A percentile compares a stretch with the other conserved stretches of the same genome.
Evolutionary conservation across 2,329 filamentous ascomycete genomes (phyloP).

Genomic region (Cordyceps militaris): DNA sequence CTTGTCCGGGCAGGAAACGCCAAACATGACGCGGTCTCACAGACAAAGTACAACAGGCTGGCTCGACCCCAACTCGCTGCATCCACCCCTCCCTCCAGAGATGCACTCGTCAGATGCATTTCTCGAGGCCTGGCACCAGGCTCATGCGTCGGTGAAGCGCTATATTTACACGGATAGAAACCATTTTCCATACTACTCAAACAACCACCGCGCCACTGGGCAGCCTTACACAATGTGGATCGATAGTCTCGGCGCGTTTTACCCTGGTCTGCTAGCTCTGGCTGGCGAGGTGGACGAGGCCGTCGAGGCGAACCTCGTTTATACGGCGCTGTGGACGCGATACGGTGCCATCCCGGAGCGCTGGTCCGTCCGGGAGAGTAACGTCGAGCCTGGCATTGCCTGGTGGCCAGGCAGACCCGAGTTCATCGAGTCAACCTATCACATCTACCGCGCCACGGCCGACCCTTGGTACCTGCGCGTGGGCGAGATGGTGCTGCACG

Average conservation of each 20-base stretch:
- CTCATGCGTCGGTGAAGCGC: conserved; percentile 79
- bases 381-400: conserved; percentile 76
- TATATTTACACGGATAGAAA: conserved; percentile 74
- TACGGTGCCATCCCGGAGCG: conserved; percentile 91
- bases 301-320: conserved; percentile 80
- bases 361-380: conserved; percentile 80
- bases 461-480: conserved; percentile 96
- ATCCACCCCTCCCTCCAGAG: conserved; percentile 52
- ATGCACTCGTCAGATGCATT: conserved; percentile 73
- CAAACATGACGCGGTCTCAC: conserved; percentile 39
- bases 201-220: conserved; percentile 81
- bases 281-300: conserved; percentile 89
- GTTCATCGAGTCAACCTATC: conserved; percentile 94
- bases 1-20: conserved; percentile 65
- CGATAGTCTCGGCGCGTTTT: conserved; percentile 92
- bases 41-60: conserved; percentile 35
- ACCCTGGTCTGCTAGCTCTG: conserved; percentile 78
- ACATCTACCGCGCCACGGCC: conserved; percentile 86
- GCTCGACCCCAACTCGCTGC: conserved; percentile 59
- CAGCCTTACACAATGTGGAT: conserved; percentile 90
- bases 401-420: conserved; percentile 97
- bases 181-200: conserved; percentile 88
- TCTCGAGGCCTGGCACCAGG: conserved; percentile 73
- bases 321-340: conserved; percentile 88
- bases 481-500: conserved; percentile 87